These are phyloP conservation scores for Jamesozyma gamospora DNA, from an alignment of 805 yeast genomes.

Conservation along the genomic window DNA sequence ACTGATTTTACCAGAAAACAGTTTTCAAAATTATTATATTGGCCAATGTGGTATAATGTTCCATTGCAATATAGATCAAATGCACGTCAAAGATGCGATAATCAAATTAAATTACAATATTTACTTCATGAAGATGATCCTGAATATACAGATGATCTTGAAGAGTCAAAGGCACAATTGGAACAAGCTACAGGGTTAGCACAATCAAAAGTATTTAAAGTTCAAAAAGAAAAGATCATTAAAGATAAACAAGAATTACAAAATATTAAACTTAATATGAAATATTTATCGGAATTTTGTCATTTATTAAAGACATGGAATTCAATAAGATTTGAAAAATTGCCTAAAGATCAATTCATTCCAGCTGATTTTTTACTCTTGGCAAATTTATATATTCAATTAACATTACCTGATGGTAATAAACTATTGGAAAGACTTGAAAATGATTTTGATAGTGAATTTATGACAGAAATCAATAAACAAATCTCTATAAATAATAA, in stretches of 20 bases:
- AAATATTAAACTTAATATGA: constrained; percentile 14
- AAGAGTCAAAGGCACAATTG: not conserved
- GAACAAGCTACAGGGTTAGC: constrained; percentile 13
- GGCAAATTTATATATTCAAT: constrained; percentile 21
- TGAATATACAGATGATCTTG: constrained; percentile 5
- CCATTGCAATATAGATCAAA: constrained; percentile 31
- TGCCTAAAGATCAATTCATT: constrained; percentile 1
- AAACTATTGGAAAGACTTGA: constrained; percentile 11
- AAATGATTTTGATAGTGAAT: constrained; percentile 8
- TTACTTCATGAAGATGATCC: constrained; percentile 15
- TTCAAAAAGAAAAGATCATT: constrained; percentile 16
- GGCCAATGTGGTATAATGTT: constrained; percentile 66
- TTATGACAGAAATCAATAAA: constrained; percentile 4
- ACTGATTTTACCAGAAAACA: constrained; percentile 47
- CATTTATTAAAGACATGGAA: constrained; percentile 16
- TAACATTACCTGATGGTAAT: constrained; percentile 18
- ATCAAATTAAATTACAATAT: constrained; percentile 10
- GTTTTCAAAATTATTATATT: constrained; percentile 46
- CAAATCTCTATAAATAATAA: constrained; percentile 5
- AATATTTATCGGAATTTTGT: constrained; percentile 11
- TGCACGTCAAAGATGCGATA: constrained; percentile 13
- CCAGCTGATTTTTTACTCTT: constrained; percentile 18
- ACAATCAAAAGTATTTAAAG: constrained; percentile 24
- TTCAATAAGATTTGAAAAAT: constrained; percentile 6
- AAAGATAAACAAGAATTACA: constrained; percentile 15